Conservation (phyloP, 805 yeast species). For the Candida nemodendra region DNA sequence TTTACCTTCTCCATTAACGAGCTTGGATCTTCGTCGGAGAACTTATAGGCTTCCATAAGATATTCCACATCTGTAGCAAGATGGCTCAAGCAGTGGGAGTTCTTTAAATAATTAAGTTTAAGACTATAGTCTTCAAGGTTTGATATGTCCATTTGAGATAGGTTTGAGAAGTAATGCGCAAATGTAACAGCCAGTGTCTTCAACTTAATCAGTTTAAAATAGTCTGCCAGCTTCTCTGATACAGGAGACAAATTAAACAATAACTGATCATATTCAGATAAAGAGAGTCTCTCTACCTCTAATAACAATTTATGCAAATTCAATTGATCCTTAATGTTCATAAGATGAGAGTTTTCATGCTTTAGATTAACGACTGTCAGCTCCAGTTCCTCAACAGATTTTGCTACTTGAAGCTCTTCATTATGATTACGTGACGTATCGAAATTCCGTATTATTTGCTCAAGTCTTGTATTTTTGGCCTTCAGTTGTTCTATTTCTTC, state of each 20-base stretch:
- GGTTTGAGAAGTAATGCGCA: slow-evolving; percentile 2
- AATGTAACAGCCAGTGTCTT: slow-evolving; percentile 6
- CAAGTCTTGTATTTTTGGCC: slow-evolving; percentile 34
- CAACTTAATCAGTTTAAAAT: slow-evolving; percentile 14
- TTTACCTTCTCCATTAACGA: slow-evolving; percentile 1
- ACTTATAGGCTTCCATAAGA: slow-evolving; percentile 5
- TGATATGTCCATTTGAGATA: background rate
- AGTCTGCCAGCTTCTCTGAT: background rate
- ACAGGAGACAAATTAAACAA: slow-evolving; percentile 3
- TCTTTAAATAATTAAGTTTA: slow-evolving; percentile 5
- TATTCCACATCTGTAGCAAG: slow-evolving; percentile 4
- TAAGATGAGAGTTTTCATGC: slow-evolving; percentile 19
- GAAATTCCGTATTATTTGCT: slow-evolving; percentile 17
- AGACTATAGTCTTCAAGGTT: slow-evolving; percentile 13
- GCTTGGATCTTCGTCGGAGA: slow-evolving; percentile 5
- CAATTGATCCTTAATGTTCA: slow-evolving; percentile 9
- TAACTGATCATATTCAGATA: slow-evolving; percentile 6
- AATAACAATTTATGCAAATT: slow-evolving; percentile 8
- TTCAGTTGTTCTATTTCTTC: slow-evolving; percentile 24
- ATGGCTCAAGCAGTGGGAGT: slow-evolving; percentile 5
- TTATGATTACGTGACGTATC: background rate
- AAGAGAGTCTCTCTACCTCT: slow-evolving; percentile 11
- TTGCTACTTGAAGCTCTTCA: slow-evolving; percentile 4
- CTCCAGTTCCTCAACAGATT: too few relatives aligned
- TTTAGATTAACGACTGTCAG: slow-evolving; percentile 8